phyloP scores from a whole-genome alignment of 2,329 filamentous ascomycete species.

The Thelonectria blattea region DNA sequence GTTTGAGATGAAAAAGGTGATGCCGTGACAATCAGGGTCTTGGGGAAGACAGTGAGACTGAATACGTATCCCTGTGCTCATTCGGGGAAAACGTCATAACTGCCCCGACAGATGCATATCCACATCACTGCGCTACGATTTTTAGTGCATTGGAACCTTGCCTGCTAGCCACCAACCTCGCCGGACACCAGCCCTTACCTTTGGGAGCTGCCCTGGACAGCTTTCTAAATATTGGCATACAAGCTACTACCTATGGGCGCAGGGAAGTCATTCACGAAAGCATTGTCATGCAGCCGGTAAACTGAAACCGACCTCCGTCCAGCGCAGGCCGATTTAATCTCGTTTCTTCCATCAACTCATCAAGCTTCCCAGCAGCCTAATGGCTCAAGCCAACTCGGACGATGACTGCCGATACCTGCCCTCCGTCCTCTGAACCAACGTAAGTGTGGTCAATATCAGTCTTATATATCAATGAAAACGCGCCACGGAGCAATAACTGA shows the following conservation, averaged over 20 bases:
- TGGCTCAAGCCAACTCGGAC: conserved; percentile 5
- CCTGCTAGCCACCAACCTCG: background rate
- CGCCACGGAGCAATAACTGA: conserved; percentile 17
- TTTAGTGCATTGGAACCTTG: background rate
- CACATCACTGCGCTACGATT: background rate
- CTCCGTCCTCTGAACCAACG: conserved; percentile 53
- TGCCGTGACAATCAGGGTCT: conserved; percentile 1
- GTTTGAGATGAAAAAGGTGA: background rate
- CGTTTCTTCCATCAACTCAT: background rate
- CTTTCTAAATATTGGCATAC: background rate
- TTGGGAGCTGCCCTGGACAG: background rate
- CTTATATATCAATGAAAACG: conserved; percentile 12
- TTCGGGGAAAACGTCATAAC: conserved; percentile 28
- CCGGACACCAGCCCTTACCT: background rate
- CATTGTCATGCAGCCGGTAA: conserved; percentile 8
- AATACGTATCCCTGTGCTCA: conserved; percentile 24
- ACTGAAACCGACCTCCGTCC: background rate
- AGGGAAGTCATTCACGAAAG: background rate
- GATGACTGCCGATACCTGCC: conserved; percentile 52
- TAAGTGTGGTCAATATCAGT: conserved; percentile 41
- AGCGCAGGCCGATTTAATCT: background rate
- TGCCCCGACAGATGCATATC: conserved; percentile 35
- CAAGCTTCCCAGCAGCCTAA: background rate
- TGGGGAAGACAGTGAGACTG: conserved; percentile 5
- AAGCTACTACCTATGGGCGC: background rate